Percentiles rank a stretch among this genome's conserved stretches.
phyloP scores from a whole-genome alignment of 2,329 filamentous ascomycete species.

The Leptographium flavum region DNA sequence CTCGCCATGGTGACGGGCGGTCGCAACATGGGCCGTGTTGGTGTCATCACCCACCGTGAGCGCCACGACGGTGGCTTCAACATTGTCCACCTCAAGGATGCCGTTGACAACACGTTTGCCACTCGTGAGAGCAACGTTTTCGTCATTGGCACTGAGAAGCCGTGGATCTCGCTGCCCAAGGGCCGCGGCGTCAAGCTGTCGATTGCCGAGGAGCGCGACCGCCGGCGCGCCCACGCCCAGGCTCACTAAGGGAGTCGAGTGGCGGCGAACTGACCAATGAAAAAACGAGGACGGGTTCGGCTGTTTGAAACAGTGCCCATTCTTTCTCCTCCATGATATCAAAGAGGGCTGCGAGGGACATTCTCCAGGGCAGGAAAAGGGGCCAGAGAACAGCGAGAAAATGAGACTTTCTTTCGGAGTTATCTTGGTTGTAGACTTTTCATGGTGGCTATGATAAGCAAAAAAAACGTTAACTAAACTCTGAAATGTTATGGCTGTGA shows the following conservation, averaged over 20 bases:
- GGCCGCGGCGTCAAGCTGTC: conserved; percentile 99
- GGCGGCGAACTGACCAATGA: neutral
- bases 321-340: neutral
- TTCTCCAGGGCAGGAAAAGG: neutral
- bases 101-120: conserved; percentile 99
- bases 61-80: conserved; percentile 99
- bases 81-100: conserved; percentile 99
- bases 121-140: conserved; percentile 99
- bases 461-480: neutral
- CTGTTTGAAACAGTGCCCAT: neutral
- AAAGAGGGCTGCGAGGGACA: neutral
- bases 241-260: conserved; percentile 29
- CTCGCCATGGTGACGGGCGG: conserved; percentile 98
- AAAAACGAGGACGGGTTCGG: neutral
- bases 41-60: conserved; percentile 99
- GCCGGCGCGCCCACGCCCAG: conserved; percentile 58
- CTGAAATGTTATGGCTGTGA: too few species aligned
- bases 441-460: neutral
- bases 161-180: conserved; percentile 98
- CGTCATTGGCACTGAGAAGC: conserved; percentile 96
- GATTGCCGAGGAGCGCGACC: conserved; percentile 98
- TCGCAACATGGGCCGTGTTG: conserved; percentile 99
- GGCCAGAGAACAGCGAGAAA: conserved; percentile 1
- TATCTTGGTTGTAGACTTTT: conserved; percentile 1
- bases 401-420: conserved; percentile 1